Base-by-base conservation (phyloP, 768 basidiomycete genomes). In the Phylloporus scabripes region DNA sequence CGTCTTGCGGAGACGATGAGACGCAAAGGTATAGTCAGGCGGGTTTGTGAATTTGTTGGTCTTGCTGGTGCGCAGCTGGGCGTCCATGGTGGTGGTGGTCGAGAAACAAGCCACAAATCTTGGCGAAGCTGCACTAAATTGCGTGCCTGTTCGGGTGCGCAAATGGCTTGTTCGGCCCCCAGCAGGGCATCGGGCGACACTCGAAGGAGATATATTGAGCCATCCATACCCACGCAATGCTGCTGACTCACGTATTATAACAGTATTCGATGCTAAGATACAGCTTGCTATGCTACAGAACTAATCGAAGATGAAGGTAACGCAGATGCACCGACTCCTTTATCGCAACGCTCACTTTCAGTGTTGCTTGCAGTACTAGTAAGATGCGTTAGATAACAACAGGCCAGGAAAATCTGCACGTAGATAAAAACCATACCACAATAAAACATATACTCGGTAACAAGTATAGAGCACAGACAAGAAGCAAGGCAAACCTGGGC, bases 21-120 rank as follows among this genome's bases (percentile, higher is more conserved):
- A 75, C 18, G 83, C 79, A 56, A 90, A 88, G 21, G 74, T 59
- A 60, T 89, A 90, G 58, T 80, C 73, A 38, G 77, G 77, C 3
- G 86, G 85, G 56, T 80, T 72, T 18, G 77, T 81, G 66, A 88
- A 87, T 24, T 48, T 33, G 39, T 48, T 50, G 1, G 61, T 58
- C 50, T 23, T 59, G 52, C 61, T 63, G 39, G 46, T 28, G 29
- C 42, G 59, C 29, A 48, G 46, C 46, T 52, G 58, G 14, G 51
- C 21, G 45, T 68, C 54, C 66, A 67, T 59, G 52, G 54, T 57
- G 24, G 33, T 48, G 42, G 43, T 28, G 45, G 36, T 31, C 15
- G 29, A 53, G 23, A 43, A 32, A 44, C 24, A 46, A 40, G 41
- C 24, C 8, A 23, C 41, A 18, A 42, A 28, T 11, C 28, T 17